phyloP scores from a whole-genome alignment of 495 filamentous ascomycete species.

The Penicillium atrosanguineum region DNA sequence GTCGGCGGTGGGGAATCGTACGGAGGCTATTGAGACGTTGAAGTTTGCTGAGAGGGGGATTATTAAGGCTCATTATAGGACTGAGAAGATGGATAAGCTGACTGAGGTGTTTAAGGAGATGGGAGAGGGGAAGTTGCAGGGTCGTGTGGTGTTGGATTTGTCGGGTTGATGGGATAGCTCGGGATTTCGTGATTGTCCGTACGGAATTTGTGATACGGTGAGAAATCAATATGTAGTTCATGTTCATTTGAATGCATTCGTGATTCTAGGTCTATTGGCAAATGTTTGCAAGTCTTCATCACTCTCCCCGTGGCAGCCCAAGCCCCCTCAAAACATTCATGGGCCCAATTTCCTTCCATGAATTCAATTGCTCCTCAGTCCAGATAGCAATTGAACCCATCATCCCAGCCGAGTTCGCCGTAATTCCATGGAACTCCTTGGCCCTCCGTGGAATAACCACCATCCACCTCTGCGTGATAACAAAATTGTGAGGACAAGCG shows the following conservation, averaged over 20 bases:
- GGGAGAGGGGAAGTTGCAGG: slow-evolving; percentile 53
- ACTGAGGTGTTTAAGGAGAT: slow-evolving; percentile 62
- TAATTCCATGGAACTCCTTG: slow-evolving; percentile 20
- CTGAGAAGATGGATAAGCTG: slow-evolving; percentile 61
- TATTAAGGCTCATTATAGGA: slow-evolving; percentile 56
- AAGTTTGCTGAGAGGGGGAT: slow-evolving; percentile 61
- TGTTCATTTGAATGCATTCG: background rate
- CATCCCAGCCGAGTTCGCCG: slow-evolving; percentile 39
- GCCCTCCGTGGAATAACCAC: slow-evolving; percentile 35
- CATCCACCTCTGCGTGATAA: slow-evolving; percentile 38
- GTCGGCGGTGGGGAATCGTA: slow-evolving; percentile 61
- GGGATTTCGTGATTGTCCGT: background rate
- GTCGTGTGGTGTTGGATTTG: slow-evolving; percentile 59
- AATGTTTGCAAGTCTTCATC: background rate
- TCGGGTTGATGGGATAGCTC: slow-evolving; percentile 13
- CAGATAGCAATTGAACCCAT: slow-evolving; percentile 37
- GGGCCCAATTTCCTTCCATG: slow-evolving; percentile 29
- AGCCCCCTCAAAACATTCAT: slow-evolving; percentile 20
- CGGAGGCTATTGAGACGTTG: slow-evolving; percentile 64
- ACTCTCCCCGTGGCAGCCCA: slow-evolving; percentile 13
- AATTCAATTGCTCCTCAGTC: slow-evolving; percentile 26
- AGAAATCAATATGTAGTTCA: background rate
- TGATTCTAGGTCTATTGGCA: background rate
- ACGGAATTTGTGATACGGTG: background rate
- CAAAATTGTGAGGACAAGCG: slow-evolving; percentile 38